Percentiles rank a stretch among this genome's conserved stretches.
These are phyloP conservation scores for Salix arbutifolia DNA, from an alignment of 345 rosid species.

Conservation along the genomic window DNA sequence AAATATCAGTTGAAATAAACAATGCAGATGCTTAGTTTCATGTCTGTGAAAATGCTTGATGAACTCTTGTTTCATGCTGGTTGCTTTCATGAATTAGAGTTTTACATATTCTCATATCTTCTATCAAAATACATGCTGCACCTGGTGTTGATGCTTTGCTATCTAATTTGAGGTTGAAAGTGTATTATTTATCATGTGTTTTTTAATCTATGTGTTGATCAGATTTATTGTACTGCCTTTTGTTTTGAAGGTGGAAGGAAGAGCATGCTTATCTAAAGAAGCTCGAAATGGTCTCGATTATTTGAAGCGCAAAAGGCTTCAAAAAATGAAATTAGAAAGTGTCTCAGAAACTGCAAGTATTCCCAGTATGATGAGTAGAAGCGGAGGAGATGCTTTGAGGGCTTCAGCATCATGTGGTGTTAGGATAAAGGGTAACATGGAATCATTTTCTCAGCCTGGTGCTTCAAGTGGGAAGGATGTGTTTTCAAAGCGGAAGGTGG, in stretches of 20 bases:
- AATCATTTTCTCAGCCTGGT: conserved; percentile 33
- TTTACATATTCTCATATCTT: not conserved
- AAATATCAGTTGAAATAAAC: not conserved
- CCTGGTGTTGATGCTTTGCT: not conserved
- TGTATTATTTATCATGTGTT: not conserved
- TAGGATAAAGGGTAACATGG: conserved; percentile 50
- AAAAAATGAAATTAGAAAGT: conserved; percentile 57
- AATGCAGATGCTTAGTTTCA: not conserved
- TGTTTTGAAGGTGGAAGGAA: conserved; percentile 81
- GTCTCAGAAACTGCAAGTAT: conserved; percentile 36
- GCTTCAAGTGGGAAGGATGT: conserved; percentile 41
- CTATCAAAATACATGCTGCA: not conserved
- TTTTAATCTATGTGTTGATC: not conserved
- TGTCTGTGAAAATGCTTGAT: not conserved
- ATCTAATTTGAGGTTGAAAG: not conserved
- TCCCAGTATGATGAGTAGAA: conserved; percentile 54
- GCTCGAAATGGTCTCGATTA: conserved; percentile 63
- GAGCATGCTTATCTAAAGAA: conserved; percentile 68
- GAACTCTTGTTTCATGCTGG: not conserved
- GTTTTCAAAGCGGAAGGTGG: conserved; percentile 58
- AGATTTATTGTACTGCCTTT: not conserved
- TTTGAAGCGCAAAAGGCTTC: conserved; percentile 83
- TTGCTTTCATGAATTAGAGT: not conserved
- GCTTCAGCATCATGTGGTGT: conserved; percentile 76
- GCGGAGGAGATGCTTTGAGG: conserved; percentile 83